Evolutionary conservation across 371 early-diverging fungal species (phyloP).

Genomic region (Circinella umbellata): DNA sequence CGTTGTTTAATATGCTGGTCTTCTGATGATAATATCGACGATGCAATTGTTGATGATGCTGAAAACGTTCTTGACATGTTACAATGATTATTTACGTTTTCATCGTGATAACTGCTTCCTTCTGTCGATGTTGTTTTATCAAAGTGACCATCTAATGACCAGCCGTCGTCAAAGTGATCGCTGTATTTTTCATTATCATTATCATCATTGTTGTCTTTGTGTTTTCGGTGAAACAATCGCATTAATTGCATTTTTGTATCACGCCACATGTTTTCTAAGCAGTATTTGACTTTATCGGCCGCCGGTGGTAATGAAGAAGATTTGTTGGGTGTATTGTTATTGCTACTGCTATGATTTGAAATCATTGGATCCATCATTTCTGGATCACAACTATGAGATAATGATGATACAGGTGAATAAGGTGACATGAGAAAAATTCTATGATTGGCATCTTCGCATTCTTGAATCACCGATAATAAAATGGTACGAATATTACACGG

Average conservation of each 20-base stretch:
- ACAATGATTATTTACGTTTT: neutral
- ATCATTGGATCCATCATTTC: neutral
- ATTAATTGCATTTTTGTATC: constrained; percentile 7
- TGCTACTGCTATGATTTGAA: neutral
- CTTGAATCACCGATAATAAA: constrained; percentile 29
- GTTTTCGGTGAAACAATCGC: constrained; percentile 12
- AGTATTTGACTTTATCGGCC: constrained; percentile 2
- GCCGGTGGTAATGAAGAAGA: neutral
- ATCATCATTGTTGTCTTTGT: constrained; percentile 4
- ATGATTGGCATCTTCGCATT: constrained; percentile 39
- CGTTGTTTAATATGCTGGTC: constrained; percentile 10
- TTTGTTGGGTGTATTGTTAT: neutral
- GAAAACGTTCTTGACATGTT: too few species aligned
- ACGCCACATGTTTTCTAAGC: constrained; percentile 1
- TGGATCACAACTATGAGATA: neutral
- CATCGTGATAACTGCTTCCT: too few species aligned
- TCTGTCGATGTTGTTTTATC: neutral
- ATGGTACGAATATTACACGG: constrained; percentile 32
- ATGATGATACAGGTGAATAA: constrained; percentile 1
- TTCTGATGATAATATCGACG: neutral
- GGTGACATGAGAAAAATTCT: constrained; percentile 26
- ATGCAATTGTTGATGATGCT: too few species aligned
- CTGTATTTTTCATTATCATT: neutral
- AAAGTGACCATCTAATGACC: constrained; percentile 1
- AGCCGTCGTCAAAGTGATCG: neutral